phyloP scores from a whole-genome alignment of 306 rosid genomes.

The Alnus glutinosa region DNA sequence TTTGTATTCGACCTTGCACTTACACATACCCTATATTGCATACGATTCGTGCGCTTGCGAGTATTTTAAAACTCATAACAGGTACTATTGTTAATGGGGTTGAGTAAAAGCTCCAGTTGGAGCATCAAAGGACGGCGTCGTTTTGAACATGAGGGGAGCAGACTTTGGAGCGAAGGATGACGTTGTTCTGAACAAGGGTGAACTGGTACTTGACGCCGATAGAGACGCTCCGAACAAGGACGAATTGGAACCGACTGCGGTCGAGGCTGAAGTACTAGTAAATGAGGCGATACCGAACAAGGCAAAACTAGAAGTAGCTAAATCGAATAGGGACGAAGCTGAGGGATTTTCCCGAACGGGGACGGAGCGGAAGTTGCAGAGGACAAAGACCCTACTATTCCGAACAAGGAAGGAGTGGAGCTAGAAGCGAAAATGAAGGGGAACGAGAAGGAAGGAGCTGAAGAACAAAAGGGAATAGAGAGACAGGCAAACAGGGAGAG shows the following conservation, averaged over 20 bases:
- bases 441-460: constrained; percentile 13
- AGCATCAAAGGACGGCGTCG: constrained; percentile 22
- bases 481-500: no score
- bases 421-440: constrained; percentile 10
- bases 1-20: no score
- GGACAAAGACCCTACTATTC: constrained; percentile 18
- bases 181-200: constrained; percentile 17
- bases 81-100: no score
- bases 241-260: neutral
- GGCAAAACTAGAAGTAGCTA: constrained; percentile 24
- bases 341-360: constrained; percentile 6
- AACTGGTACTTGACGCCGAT: constrained; percentile 12
- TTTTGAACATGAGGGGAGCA: constrained; percentile 20
- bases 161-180: constrained; percentile 21
- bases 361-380: neutral
- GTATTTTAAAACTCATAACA: no score
- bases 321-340: constrained; percentile 19
- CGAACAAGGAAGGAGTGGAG: constrained; percentile 23
- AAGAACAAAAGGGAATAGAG: neutral
- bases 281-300: constrained; percentile 18
- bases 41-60: no score
- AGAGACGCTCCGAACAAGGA: constrained; percentile 3
- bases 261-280: neutral
- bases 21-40: no score
- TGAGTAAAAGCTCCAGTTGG: neutral